Evolutionary conservation across 768 basidiomycete genomes (phyloP), one percentile per base, ranked within the genome.

Genomic region (Leccinum pellstonianum): DNA sequence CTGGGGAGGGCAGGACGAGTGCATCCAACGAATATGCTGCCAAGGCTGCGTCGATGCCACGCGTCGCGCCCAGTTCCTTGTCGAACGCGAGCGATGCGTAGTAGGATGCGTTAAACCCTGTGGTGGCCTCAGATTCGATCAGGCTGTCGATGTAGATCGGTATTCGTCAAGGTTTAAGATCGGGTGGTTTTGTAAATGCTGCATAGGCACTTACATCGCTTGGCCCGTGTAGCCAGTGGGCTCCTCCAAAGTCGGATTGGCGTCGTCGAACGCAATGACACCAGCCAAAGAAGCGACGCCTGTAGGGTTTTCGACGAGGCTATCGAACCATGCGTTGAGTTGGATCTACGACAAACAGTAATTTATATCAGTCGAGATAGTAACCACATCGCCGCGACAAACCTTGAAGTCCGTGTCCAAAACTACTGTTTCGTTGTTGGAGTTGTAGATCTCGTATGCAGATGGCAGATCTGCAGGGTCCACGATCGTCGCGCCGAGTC

Each of bases 391-490:
- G 14, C 10, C 9, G 15, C n/a, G 12, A 54, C 67, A 46, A 52
- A 81, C 86, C 78, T 86, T 88, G 73, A 88, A 84, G 62, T 88
- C 86, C 0, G 76, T 73, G 11, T 75, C 64, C n/a, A 84, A 62
- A 3, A 87, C 86, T 15, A 83, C 69, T 0, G 76, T 81, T 67
- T 88, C 85, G 57, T 85, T 83, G 14, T 79, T 78, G 0, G 81
- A 81, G 3, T 64, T 60, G 19, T 77, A 64, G 11, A 84, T 77
- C 55, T 83, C 84, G 1, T 79, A 76, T 3, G 81, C 82, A 27
- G 81, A 81, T 0, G 86, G 84, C 25, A 88, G 68, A 66, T 87
- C 83, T 3, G 86, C 84, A 1, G 86, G 85, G 65, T 89, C 86
- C 4, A 88, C 76, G 14, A 88, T 74, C 1, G 80, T 77, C 19